phyloP scores from a whole-genome alignment of 2,329 filamentous ascomycete genomes.

The Aspergillus sp. region DNA sequence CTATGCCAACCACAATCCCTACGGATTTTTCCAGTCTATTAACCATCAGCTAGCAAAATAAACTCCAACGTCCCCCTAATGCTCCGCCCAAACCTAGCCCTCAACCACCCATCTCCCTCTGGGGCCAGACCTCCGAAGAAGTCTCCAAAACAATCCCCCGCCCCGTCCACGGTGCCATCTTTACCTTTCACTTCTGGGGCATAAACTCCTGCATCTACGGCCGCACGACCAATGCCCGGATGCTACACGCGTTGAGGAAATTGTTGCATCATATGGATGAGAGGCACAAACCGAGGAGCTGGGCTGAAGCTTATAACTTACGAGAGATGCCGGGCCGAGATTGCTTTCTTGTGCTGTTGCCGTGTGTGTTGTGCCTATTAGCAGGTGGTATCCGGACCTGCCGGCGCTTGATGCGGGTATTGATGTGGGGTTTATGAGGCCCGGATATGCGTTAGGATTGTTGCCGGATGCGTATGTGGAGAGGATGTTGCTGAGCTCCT shows the following conservation, averaged over 20 bases:
- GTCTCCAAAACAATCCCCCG: neutral
- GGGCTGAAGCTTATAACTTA: constrained; percentile 9
- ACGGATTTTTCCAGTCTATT: neutral
- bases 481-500: constrained; percentile 5
- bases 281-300: constrained; percentile 11
- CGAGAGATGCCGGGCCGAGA: constrained; percentile 26
- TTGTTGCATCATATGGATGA: constrained; percentile 19
- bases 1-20: neutral
- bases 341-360: constrained; percentile 15
- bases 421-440: constrained; percentile 6
- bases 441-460: constrained; percentile 4
- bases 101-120: constrained; percentile 1
- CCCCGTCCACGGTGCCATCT: constrained; percentile 2
- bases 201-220: constrained; percentile 8
- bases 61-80: too few relatives aligned
- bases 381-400: constrained; percentile 14
- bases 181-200: constrained; percentile 21
- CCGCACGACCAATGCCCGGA: constrained; percentile 1
- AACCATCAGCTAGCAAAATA: neutral
- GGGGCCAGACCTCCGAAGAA: neutral
- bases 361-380: constrained; percentile 13
- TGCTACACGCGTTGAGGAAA: constrained; percentile 13
- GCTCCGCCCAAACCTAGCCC: constrained; percentile 1
- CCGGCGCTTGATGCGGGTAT: constrained; percentile 3
- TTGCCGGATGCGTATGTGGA: constrained; percentile 10